A percentile compares a stretch with the other conserved stretches of the same genome.
These are phyloP conservation scores for Medicago lupulina DNA, from an alignment of 306 rosid genomes.

Conservation along the genomic window DNA sequence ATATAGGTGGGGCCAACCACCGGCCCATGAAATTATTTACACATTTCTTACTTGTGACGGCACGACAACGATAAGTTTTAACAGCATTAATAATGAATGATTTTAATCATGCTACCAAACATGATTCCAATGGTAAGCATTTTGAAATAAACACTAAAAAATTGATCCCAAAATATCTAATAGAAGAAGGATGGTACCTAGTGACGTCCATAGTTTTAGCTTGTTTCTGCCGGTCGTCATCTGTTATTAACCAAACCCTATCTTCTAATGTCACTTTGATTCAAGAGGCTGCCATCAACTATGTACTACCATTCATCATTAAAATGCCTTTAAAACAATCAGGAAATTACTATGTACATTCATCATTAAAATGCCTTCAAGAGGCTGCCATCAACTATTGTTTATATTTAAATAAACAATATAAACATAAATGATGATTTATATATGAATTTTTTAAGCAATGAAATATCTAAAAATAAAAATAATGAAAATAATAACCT, in stretches of 20 bases:
- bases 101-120: slow-evolving; percentile 22
- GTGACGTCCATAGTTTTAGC: slow-evolving; percentile 30
- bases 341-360: too few relatives aligned
- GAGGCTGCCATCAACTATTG: too few relatives aligned
- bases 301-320: too few relatives aligned
- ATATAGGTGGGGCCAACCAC: slow-evolving; percentile 49
- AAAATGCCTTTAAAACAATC: background rate
- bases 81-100: slow-evolving; percentile 27
- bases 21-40: slow-evolving; percentile 54
- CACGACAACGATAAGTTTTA: slow-evolving; percentile 53
- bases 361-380: too few relatives aligned
- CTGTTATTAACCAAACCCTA: slow-evolving; percentile 41
- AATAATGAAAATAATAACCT: too few relatives aligned
- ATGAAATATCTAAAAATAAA: too few relatives aligned
- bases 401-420: too few relatives aligned
- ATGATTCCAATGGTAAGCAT: slow-evolving; percentile 29
- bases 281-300: slow-evolving; percentile 5
- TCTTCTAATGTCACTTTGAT: slow-evolving; percentile 32
- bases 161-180: slow-evolving; percentile 37
- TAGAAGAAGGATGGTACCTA: background rate
- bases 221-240: background rate
- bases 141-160: slow-evolving; percentile 9
- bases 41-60: slow-evolving; percentile 58
- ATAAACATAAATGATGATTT: too few relatives aligned
- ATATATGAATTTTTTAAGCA: too few relatives aligned